Percentiles rank a stretch among this genome's conserved stretches.
These are phyloP conservation scores for Pythium rishiriense DNA, from an alignment of 352 stramenopile genomes.

Conservation along the genomic window DNA sequence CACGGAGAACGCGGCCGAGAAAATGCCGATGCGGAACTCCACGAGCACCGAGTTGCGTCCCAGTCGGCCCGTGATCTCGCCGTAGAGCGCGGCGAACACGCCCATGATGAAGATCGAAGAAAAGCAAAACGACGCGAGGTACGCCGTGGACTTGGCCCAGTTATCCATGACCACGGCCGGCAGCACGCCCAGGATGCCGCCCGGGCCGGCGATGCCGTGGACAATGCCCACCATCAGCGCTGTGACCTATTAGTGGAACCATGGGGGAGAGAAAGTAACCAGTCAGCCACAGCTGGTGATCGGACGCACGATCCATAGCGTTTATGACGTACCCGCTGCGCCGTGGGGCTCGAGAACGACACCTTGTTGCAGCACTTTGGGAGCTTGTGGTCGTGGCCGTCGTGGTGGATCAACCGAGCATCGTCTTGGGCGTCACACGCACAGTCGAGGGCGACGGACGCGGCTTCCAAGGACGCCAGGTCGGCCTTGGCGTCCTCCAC, in stretches of 20 bases:
- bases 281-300: neutral
- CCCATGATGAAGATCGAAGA: slow-evolving; percentile 87
- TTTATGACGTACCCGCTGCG: slow-evolving; percentile 38
- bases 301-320: too few relatives aligned
- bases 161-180: slow-evolving; percentile 77
- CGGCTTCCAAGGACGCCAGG: neutral
- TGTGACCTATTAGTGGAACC: too few relatives aligned
- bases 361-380: slow-evolving; percentile 35
- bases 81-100: slow-evolving; percentile 76
- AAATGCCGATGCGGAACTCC: slow-evolving; percentile 71
- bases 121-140: slow-evolving; percentile 81
- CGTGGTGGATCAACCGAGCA: neutral
- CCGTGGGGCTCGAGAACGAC: slow-evolving; percentile 53
- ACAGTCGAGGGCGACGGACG: neutral
- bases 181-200: slow-evolving; percentile 69
- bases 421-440: slow-evolving; percentile 1
- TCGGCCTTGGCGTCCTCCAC: neutral
- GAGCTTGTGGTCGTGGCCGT: slow-evolving; percentile 20
- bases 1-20: slow-evolving; percentile 72
- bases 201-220: slow-evolving; percentile 68
- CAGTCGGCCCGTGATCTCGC: slow-evolving; percentile 51
- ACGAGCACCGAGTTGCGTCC: slow-evolving; percentile 47
- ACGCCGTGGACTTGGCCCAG: slow-evolving; percentile 59
- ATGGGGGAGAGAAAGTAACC: slow-evolving; percentile 10
- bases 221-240: slow-evolving; percentile 70